Conservation (phyloP, 768 basidiomycete species). For the Phanerodontia chrysosporium region DNA sequence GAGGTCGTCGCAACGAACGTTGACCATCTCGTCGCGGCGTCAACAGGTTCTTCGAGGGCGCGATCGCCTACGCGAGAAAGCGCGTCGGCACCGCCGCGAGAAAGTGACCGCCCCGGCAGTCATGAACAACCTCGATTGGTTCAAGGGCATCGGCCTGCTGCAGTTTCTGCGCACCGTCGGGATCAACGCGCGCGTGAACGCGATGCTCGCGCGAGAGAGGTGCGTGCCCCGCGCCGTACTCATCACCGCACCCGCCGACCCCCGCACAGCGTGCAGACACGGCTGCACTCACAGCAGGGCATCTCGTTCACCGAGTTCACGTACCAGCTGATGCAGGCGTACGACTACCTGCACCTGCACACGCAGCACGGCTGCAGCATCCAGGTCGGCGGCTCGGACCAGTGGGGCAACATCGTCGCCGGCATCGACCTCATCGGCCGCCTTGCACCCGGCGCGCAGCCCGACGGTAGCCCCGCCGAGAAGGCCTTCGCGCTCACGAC, state of each 20-base stretch:
- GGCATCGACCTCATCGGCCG: constrained; percentile 88
- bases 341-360: constrained; percentile 85
- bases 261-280: constrained; percentile 65
- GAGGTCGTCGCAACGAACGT: constrained; percentile 66
- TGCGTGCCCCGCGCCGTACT: constrained; percentile 21
- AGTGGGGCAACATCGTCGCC: constrained; percentile 96
- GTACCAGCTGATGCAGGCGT: constrained; percentile 95
- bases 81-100: constrained; percentile 16
- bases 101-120: constrained; percentile 33
- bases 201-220: constrained; percentile 92
- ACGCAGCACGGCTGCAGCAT: constrained; percentile 64
- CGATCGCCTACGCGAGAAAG: constrained; percentile 54
- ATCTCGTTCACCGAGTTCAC: constrained; percentile 99
- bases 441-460: constrained; percentile 22
- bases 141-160: constrained; percentile 64
- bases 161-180: constrained; percentile 85
- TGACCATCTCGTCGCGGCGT: constrained; percentile 58
- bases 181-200: constrained; percentile 74
- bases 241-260: constrained; percentile 8
- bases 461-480: constrained; percentile 16
- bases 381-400: constrained; percentile 95
- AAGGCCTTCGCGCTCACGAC: constrained; percentile 83
- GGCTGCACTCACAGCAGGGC: constrained; percentile 75
- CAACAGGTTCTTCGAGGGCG: constrained; percentile 67
- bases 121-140: constrained; percentile 77